Base-by-base conservation (phyloP, 2,329 filamentous ascomycete genomes). In the Fusarium lyarnte region DNA sequence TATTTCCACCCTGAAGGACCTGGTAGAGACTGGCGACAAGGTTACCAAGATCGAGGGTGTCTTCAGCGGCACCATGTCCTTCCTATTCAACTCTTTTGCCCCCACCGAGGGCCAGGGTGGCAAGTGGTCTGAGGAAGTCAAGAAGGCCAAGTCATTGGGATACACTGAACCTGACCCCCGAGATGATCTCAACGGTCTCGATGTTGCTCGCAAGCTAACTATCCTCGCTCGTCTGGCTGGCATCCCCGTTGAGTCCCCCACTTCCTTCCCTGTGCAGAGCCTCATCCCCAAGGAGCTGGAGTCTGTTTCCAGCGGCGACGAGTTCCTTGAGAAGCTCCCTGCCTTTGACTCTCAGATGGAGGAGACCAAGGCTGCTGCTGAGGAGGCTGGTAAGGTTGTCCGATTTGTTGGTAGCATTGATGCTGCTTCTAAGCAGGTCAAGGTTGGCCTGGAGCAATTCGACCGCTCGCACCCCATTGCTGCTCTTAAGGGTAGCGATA, bases 31-130 rank as follows among this genome's bases (percentile, higher is more conserved):
- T 3, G 96, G 96, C 45, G 96, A 99, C 80, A 88, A 94, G 80
- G 92, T 99, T 9, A 94, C 89, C 60, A 95, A 92, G 84, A 97
- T 99, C 76, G 95, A 98, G 84, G 96, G 96, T 74, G 95, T 99
- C 57, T 98, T 99, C 85, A 97, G 94, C 69, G 96, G 96, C 72
- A 99, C 96, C 61, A 95, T 99, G 90, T 97, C 93, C 42, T 99
- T 98, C 87, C 87, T 99, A 43, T 98, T 99, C 90, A 98, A 98
- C 87, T 95, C 91, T 27, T 99, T 98, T 82, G 94, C 95, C 53
- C 96, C 96, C 1, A 91, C 91, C 6, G 89, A 90, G 54, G 92
- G 92, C 9, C 76, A 82, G 68, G 93, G 93, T 38, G 94, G 93
- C 58, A 91, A 92, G 78, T 99, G 97, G 92, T 96, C 94, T 46